Evolutionary conservation across 2,329 filamentous ascomycete genomes (phyloP), one percentile per base, ranked within the genome.

Genomic region (Fusarium caatingaense): DNA sequence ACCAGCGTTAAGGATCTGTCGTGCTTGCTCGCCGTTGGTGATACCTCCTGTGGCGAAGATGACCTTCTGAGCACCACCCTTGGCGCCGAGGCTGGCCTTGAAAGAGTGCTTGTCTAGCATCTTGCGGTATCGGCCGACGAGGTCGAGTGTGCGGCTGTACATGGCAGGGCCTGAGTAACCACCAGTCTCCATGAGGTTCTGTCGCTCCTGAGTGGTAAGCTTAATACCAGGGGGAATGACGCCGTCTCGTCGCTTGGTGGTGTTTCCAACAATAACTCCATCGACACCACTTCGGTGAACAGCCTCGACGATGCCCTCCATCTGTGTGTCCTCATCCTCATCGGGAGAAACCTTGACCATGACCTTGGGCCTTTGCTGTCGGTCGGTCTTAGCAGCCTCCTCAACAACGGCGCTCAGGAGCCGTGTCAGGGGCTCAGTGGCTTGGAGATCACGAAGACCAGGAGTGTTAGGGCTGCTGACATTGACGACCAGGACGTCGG

Each of bases 301-400:
- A 0, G 94, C 94, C 73, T 94, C 88, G 65, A 93, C 95, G 59
- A 99, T 97, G 11, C 94, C 96, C 44, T 91, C 87, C 66, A 99
- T 88, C 78, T 99, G 94, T 59, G 89, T 84, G 55, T 94, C 90
- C 21, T 91, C 89, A 78, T 98, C 93, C 81, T 98, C 96, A 74
- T 99, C 96, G 0, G 96, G 96, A 63, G 93, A 97, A 21, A 99
- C 95, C 84, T 99, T 99, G 75, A 99, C 96, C 93, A 99, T 97
- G 61, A 99, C 93, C 68, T 76, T 78, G 55, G 81, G 81, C 76
- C 91, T 92, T 1, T 86, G 88, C 78, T 88, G 91, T 71, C 94
- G 86, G 28, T 92, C 85, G 15, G 91, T 87, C 67, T 84, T 84
- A 72, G 87, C 83, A 1, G 94, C 94, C 58, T 95, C 92, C 18